Percentiles rank a stretch among this genome's conserved stretches.
Evolutionary conservation across 176 grass and related monocot genomes (phyloP).

Genomic region (Musa beccarii): DNA sequence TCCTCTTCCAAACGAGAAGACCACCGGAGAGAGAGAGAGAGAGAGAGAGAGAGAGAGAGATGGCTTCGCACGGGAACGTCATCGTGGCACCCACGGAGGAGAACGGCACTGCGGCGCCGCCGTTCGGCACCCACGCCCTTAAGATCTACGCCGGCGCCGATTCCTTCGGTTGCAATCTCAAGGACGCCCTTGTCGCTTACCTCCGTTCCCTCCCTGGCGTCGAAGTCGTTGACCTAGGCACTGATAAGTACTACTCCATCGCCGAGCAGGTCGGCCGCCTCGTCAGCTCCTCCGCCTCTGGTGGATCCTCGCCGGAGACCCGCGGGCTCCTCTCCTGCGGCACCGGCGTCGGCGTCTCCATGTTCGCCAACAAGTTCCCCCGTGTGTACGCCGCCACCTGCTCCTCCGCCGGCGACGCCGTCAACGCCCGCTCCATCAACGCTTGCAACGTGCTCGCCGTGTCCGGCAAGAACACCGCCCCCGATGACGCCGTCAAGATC

Average conservation of each 20-base stretch:
- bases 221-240: slow-evolving; percentile 66
- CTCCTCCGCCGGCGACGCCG: slow-evolving; percentile 49
- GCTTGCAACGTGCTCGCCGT: slow-evolving; percentile 84
- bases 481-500: slow-evolving; percentile 41
- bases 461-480: slow-evolving; percentile 49
- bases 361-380: slow-evolving; percentile 96
- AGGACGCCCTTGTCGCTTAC: slow-evolving; percentile 64
- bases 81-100: neutral
- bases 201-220: slow-evolving; percentile 49
- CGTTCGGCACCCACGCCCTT: slow-evolving; percentile 2
- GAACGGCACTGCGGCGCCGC: neutral
- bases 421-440: slow-evolving; percentile 89
- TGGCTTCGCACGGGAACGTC: neutral
- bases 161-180: slow-evolving; percentile 49
- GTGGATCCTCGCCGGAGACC: slow-evolving; percentile 13
- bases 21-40: too few species aligned
- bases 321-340: slow-evolving; percentile 72
- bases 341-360: slow-evolving; percentile 76
- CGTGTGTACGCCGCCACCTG: slow-evolving; percentile 75
- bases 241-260: slow-evolving; percentile 83
- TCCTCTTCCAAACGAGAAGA: too few species aligned
- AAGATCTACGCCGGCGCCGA: slow-evolving; percentile 79
- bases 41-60: too few species aligned
- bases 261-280: slow-evolving; percentile 45
- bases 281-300: slow-evolving; percentile 24